Conservation (phyloP, 495 filamentous ascomycete species). For the Rostrohypoxylon terebratum region DNA sequence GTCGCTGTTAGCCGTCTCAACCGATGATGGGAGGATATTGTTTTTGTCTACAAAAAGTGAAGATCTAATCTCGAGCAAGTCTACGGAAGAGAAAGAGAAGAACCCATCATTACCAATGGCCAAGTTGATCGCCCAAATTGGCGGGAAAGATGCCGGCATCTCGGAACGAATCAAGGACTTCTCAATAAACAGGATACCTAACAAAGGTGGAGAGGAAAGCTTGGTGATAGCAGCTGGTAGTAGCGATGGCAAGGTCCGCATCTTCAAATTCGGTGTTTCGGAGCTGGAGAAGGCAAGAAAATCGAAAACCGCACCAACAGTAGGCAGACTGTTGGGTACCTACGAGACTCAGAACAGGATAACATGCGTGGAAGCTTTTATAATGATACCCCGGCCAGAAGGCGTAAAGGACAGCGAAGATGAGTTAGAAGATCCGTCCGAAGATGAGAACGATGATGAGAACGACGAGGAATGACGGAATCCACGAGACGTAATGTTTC, state of each 20-base stretch:
- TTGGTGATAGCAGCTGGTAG: conserved; percentile 78
- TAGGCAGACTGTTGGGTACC: conserved; percentile 78
- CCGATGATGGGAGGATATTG: conserved; percentile 88
- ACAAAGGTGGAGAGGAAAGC: conserved; percentile 53
- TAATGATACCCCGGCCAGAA: conserved; percentile 74
- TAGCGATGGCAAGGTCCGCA: conserved; percentile 82
- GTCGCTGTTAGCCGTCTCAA: conserved; percentile 79
- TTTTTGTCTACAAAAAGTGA: conserved; percentile 78
- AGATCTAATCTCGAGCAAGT: conserved; percentile 43
- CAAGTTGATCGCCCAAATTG: conserved; percentile 78
- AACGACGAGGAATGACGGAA: conserved; percentile 53
- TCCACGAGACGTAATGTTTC: not conserved
- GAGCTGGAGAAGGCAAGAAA: conserved; percentile 55
- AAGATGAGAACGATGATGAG: conserved; percentile 56
- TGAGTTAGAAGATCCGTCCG: conserved; percentile 57
- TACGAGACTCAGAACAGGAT: conserved; percentile 90
- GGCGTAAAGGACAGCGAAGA: conserved; percentile 63
- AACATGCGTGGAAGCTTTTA: conserved; percentile 87
- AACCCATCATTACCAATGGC: conserved; percentile 58
- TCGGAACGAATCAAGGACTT: conserved; percentile 90
- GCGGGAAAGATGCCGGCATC: conserved; percentile 75
- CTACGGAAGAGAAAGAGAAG: conserved; percentile 42
- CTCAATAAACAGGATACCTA: conserved; percentile 64
- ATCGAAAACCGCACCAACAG: conserved; percentile 58
- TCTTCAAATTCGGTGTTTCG: conserved; percentile 71